Evolutionary conservation across 805 yeast genomes (phyloP).

Genomic region (Cyberlindnera xishuangbannaensis): DNA sequence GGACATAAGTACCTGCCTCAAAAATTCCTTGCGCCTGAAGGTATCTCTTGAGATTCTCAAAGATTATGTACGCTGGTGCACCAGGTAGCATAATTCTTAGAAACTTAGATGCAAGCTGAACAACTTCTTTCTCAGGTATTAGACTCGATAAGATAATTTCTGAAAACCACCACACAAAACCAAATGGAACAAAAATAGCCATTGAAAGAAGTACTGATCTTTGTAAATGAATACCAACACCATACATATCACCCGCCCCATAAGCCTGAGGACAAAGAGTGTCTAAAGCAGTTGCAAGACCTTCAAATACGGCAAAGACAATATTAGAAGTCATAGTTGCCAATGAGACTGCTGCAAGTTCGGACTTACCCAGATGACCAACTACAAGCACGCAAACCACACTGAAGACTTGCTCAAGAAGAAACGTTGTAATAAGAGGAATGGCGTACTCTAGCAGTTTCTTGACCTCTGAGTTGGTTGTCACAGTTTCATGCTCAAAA

Average conservation of each 20-base stretch:
- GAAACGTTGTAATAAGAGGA: conserved; percentile 53
- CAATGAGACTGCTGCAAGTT: conserved; percentile 77
- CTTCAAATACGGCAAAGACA: conserved; percentile 75
- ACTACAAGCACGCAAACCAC: conserved; percentile 60
- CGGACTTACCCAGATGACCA: conserved; percentile 76
- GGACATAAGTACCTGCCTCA: conserved; percentile 73
- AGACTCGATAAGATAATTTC: conserved; percentile 35
- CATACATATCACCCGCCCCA: conserved; percentile 64
- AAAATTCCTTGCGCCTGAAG: conserved; percentile 84
- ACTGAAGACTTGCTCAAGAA: conserved; percentile 51
- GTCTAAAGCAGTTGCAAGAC: conserved; percentile 76
- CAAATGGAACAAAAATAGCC: conserved; percentile 39
- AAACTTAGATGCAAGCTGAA: conserved; percentile 50
- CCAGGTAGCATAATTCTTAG: conserved; percentile 57
- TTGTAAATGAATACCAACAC: conserved; percentile 73
- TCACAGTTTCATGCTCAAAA: conserved; percentile 30
- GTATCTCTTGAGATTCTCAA: conserved; percentile 77
- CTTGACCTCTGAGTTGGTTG: conserved; percentile 30
- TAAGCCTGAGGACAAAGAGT: conserved; percentile 82
- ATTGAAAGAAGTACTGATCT: conserved; percentile 53
- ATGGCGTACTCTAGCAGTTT: conserved; percentile 39
- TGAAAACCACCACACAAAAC: conserved; percentile 57
- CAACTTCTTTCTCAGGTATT: conserved; percentile 50
- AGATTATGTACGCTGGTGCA: conserved; percentile 71
- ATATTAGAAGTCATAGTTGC: conserved; percentile 82